Evolutionary conservation across 1,284 basidiomycete species (phyloP), one percentile per base, ranked within the genome.

Genomic region (Cryptococcus sp.): DNA sequence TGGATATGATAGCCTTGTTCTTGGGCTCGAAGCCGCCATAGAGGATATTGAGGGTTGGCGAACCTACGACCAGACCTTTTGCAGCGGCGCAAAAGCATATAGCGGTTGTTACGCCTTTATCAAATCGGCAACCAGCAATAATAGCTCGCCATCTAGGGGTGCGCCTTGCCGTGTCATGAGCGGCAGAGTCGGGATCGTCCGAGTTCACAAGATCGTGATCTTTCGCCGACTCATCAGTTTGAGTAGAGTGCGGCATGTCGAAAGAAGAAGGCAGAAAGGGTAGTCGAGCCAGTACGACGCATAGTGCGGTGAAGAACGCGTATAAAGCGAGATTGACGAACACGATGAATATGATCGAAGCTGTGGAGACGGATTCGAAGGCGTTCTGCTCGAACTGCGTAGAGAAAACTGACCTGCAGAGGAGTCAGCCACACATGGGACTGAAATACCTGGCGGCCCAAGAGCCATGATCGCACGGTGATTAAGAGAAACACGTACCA

Each of bases 1-100:
- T 64, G 3, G 57, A 58, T 11, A 66, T 49, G 44, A 66, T 64
- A 17, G 64, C 64, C 52, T 49, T 54, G 23, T 66, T 51, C 50
- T 53, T 50, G 39, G 54, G 54, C 16, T 56, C 54, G 22, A 66
- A 62, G 11, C 63, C 63, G 15, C 62, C 67, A 40, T 67, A 69
- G 37, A 69, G 43, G 34, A 69, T 65, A 41, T 52, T 47, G 37
- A 69, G 44, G 13, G 65, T 64, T n/a, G 65, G 65, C 2, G 61
- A 52, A 34, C 67, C 67, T 5, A 69, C 63, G 0, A 64, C 61
- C 40, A 69, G 52, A 10, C 65, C 65, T 47, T 69, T 69, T 0
- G 67, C 67, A 2, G 64, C 65, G 17, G 65, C 65, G 44, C 67
- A 69, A 41, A 67, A 69, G 50, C 67, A 67, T 4, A 67, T 65